Percentiles rank a stretch among this genome's conserved stretches.
Conservation (phyloP, 2,329 filamentous ascomycete genomes). For the Alternaria metachromatica region DNA sequence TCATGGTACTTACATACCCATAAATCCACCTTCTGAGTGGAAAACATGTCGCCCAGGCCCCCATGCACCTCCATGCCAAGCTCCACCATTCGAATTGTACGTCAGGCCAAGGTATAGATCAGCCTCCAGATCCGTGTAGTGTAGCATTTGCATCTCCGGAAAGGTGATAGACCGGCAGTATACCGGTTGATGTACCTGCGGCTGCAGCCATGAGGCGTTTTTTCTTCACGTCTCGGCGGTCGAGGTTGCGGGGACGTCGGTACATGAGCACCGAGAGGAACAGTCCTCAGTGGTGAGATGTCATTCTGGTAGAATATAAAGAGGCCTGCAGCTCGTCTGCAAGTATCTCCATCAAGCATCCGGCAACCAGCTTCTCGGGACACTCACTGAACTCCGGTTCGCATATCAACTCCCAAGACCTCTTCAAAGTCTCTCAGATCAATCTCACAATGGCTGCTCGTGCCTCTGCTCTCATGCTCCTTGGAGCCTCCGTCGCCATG, state of each 20-base stretch:
- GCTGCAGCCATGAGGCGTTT: slow-evolving; percentile 22
- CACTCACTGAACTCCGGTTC: slow-evolving; percentile 24
- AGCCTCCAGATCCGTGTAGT: slow-evolving; percentile 9
- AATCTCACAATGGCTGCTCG: slow-evolving; percentile 30
- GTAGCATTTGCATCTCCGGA: slow-evolving; percentile 12
- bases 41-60: slow-evolving; percentile 16
- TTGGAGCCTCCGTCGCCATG: slow-evolving; percentile 34
- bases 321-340: slow-evolving; percentile 14
- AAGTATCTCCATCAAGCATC: slow-evolving; percentile 17
- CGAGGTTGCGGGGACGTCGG: slow-evolving; percentile 15
- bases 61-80: slow-evolving; percentile 12
- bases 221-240: slow-evolving; percentile 18
- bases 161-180: slow-evolving; percentile 4
- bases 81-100: slow-evolving; percentile 22
- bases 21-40: slow-evolving; percentile 6
- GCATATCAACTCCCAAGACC: slow-evolving; percentile 12
- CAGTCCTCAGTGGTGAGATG: background rate
- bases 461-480: slow-evolving; percentile 30
- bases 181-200: slow-evolving; percentile 3
- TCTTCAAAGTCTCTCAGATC: slow-evolving; percentile 1
- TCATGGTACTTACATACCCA: slow-evolving; percentile 35
- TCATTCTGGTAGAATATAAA: slow-evolving; percentile 26
- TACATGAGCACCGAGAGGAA: slow-evolving; percentile 25
- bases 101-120: slow-evolving; percentile 25
- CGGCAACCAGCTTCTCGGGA: slow-evolving; percentile 33